These are phyloP conservation scores for Cutaneotrichosporon dermatis DNA, from an alignment of 1,284 basidiomycete species.

Conservation along the genomic window DNA sequence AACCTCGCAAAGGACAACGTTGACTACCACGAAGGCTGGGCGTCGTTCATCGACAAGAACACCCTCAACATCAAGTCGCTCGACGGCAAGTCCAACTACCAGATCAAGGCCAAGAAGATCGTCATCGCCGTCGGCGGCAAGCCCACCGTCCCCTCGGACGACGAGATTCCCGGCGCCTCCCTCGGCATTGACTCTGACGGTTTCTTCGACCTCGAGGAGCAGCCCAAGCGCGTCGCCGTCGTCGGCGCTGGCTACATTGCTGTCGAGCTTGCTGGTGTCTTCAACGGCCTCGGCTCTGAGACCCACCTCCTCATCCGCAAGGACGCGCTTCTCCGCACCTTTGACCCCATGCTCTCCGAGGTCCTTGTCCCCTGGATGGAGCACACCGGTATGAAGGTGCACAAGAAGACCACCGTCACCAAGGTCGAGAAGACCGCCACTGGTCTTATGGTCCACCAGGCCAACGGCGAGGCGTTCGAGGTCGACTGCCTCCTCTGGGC, in stretches of 20 bases:
- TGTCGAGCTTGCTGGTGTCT: conserved; percentile 85
- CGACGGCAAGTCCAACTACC: conserved; percentile 59
- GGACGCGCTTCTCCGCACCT: conserved; percentile 84
- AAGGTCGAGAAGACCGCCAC: conserved; percentile 69
- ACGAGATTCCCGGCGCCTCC: conserved; percentile 81
- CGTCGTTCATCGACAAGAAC: conserved; percentile 63
- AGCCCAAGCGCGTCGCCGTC: conserved; percentile 88
- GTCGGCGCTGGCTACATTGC: conserved; percentile 99
- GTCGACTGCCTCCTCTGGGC: conserved; percentile 92
- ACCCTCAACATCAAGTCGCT: conserved; percentile 63
- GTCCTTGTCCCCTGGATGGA: conserved; percentile 84
- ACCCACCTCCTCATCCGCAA: conserved; percentile 88
- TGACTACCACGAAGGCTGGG: conserved; percentile 80
- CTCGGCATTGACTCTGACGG: conserved; percentile 91
- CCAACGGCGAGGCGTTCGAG: conserved; percentile 66
- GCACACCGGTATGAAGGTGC: conserved; percentile 74
- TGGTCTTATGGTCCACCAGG: conserved; percentile 63
- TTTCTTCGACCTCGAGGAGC: conserved; percentile 86
- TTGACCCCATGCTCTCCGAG: conserved; percentile 84
- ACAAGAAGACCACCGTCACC: conserved; percentile 70
- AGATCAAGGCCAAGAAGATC: conserved; percentile 68
- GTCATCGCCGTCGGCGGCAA: conserved; percentile 81
- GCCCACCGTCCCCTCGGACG: conserved; percentile 74
- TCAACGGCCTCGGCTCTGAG: conserved; percentile 80
- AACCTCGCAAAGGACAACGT: conserved; percentile 87